Evolutionary conservation across 192 early-diverging fungal species (phyloP).

Genomic region (Chytriomyces hyalinus): DNA sequence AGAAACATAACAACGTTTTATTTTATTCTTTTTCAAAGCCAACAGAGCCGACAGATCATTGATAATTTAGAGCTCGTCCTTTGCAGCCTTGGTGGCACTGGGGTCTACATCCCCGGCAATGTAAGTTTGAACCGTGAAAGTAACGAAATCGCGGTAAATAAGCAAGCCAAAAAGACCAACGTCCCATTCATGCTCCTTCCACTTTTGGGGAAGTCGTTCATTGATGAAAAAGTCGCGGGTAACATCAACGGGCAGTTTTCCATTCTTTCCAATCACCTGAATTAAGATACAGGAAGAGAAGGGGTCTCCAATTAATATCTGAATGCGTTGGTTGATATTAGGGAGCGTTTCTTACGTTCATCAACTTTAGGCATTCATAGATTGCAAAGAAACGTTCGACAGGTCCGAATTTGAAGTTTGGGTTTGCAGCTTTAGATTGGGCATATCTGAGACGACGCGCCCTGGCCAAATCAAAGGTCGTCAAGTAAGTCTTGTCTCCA

Average conservation of each 20-base stretch:
- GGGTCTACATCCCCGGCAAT: not conserved
- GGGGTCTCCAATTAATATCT: not conserved
- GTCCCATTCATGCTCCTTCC: slow-evolving; percentile 14
- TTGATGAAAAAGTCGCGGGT: slow-evolving; percentile 21
- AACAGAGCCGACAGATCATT: slow-evolving; percentile 1
- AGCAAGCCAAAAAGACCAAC: not conserved
- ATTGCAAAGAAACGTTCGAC: not conserved
- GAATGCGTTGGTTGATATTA: too few species aligned
- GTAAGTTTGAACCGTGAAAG: not conserved
- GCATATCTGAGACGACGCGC: slow-evolving; percentile 10
- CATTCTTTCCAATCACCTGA: slow-evolving; percentile 8
- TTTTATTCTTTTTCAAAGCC: not conserved
- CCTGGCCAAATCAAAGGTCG: not conserved
- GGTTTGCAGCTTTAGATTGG: slow-evolving; percentile 7
- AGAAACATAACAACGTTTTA: too few species aligned
- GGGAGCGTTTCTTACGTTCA: slow-evolving; percentile 1
- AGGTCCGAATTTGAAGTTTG: slow-evolving; percentile 3
- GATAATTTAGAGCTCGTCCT: not conserved
- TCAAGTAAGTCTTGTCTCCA: slow-evolving; percentile 8
- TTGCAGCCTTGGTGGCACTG: not conserved
- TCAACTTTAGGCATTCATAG: slow-evolving; percentile 4
- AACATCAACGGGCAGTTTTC: slow-evolving; percentile 8
- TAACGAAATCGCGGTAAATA: not conserved
- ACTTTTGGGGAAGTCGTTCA: slow-evolving; percentile 17
- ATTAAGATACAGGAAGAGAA: not conserved